Base-by-base conservation (phyloP, 164 flowering plant genomes). In the Dillenia turbinata region DNA sequence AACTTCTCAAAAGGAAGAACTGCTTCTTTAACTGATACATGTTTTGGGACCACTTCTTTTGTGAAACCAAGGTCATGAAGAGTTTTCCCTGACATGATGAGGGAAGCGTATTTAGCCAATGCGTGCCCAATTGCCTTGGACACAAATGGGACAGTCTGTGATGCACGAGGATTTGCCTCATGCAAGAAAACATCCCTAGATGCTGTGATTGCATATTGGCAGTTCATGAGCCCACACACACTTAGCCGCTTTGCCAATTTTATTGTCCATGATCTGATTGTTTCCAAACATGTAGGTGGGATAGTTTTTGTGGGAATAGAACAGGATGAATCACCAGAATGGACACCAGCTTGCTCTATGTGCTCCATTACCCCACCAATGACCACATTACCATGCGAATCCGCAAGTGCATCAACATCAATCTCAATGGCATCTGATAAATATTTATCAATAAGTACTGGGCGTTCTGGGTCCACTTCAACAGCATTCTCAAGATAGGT, bases 331-430 rank as follows among this genome's bases (percentile, higher is more conserved):
- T 91, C 96, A 66, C 97, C 97, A 24, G 99, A 89, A 56, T 94
- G 99, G 26, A 91, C 81, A 26, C 96, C 97, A 57, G 99, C 99
- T 74, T 89, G 97, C 79, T 89, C 96, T 59, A 91, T 91, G 69
- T 94, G 99, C 81, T 94, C 96, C 99, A 94, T 94, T 65, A 94
- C 88, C 33, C 99, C 97, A 61, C 96, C 97, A 69, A 86, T 91
- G 15, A 91, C 97, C 60, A 94, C 96, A 79, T 91, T 89, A 26
- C 93, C 93, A 48, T 83, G 64, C 2, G 79, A 79, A 66, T 89
- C 99, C 13, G 97, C 80, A 53, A 94, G 86, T 2, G 90, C 78
- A 69, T 94, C 99, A 54, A 91, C 80, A 72, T 91, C 97, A 63
- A 94, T 91, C 78, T 91, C 97, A 64, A 85, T 79, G 12, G 96